A percentile compares a stretch with the other conserved stretches of the same genome.
Conservation (phyloP, 2,329 filamentous ascomycete genomes). For the Macrophomina phaseolina region DNA sequence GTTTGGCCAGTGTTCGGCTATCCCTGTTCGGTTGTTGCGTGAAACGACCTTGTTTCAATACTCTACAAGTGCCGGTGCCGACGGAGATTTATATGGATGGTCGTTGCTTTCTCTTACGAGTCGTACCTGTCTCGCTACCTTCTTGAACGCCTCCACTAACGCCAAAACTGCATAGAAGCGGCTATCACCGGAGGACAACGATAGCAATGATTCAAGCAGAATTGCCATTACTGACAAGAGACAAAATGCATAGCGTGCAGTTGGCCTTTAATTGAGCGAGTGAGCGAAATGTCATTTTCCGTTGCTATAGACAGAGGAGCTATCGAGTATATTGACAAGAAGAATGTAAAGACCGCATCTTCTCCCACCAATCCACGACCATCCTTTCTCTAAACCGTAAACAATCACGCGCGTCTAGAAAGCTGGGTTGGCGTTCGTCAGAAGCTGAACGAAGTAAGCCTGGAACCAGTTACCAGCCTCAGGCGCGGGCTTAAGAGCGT, state of each 20-base stretch:
- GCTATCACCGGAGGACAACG: background rate
- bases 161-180: too few relatives aligned
- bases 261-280: background rate
- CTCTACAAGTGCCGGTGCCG: background rate
- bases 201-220: background rate
- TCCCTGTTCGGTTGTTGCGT: background rate
- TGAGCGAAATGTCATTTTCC: background rate
- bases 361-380: background rate
- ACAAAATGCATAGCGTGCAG: background rate
- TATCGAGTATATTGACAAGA: conserved; percentile 11
- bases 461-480: conserved; percentile 73
- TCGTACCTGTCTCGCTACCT: conserved; percentile 1
- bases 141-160: too few relatives aligned
- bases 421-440: conserved; percentile 42
- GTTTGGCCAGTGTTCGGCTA: background rate
- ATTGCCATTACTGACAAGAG: background rate
- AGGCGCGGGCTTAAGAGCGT: conserved; percentile 67
- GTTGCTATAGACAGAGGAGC: background rate
- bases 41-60: conserved; percentile 1
- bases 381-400: background rate
- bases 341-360: conserved; percentile 1
- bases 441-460: conserved; percentile 47
- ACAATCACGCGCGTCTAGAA: background rate
- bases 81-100: conserved; percentile 11
- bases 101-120: background rate